phyloP scores from a whole-genome alignment of 2,329 filamentous ascomycete species.

The Colletotrichum nymphaeae region DNA sequence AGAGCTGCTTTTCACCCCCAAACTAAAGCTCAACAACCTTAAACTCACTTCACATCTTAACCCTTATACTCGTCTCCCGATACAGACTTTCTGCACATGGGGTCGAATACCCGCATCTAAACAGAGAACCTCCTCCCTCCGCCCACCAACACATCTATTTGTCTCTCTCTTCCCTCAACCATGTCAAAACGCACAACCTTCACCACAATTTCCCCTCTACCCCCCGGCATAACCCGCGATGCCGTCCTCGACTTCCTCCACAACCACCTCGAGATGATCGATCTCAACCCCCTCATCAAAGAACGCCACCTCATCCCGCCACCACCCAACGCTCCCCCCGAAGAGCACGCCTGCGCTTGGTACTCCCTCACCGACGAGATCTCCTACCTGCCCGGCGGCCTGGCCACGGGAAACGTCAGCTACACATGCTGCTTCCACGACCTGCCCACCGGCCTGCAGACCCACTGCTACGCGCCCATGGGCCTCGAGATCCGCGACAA shows the following conservation, averaged over 20 bases:
- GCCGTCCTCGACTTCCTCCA: slow-evolving; percentile 82
- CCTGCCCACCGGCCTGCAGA: slow-evolving; percentile 76
- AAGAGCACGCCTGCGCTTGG: slow-evolving; percentile 81
- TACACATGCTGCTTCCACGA: slow-evolving; percentile 88
- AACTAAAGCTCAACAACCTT: slow-evolving; percentile 7
- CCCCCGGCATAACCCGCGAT: slow-evolving; percentile 73
- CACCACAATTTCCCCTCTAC: slow-evolving; percentile 84
- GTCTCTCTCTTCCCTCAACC: slow-evolving; percentile 36
- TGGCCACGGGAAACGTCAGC: slow-evolving; percentile 73
- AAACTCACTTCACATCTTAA: slow-evolving; percentile 15
- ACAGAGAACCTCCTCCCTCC: not conserved
- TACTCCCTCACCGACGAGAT: slow-evolving; percentile 84
- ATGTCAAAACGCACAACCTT: slow-evolving; percentile 80
- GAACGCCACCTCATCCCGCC: slow-evolving; percentile 75
- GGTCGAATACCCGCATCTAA: not conserved
- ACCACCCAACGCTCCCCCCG: slow-evolving; percentile 72
- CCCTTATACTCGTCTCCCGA: not conserved
- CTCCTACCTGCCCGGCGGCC: slow-evolving; percentile 76
- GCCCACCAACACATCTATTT: not conserved
- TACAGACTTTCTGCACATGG: not conserved
- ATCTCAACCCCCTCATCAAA: slow-evolving; percentile 85
- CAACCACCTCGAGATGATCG: slow-evolving; percentile 85
- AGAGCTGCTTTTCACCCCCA: not conserved
- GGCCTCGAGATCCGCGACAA: slow-evolving; percentile 82
- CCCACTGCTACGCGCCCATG: slow-evolving; percentile 85